Conservation (phyloP, 176 grass and related monocot species). For the Aegilops bicornis region DNA sequence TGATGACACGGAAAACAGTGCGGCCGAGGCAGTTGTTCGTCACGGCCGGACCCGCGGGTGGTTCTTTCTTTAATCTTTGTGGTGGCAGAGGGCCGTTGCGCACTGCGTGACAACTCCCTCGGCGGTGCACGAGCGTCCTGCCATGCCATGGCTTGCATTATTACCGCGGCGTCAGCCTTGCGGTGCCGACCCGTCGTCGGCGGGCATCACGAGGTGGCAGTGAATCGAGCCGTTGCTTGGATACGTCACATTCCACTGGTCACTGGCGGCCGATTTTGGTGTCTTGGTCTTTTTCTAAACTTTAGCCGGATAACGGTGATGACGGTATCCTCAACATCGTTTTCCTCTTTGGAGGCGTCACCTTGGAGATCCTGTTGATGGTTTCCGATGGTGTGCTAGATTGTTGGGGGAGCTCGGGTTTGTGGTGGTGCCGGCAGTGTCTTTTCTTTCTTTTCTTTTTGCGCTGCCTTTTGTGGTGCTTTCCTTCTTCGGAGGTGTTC, state of each 20-base stretch:
- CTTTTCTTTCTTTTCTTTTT: too few species aligned
- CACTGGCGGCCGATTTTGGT: too few species aligned
- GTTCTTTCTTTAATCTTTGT: not conserved
- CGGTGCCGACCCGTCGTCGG: not conserved
- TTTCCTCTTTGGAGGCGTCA: too few species aligned
- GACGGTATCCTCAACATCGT: too few species aligned
- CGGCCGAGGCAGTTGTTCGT: not conserved
- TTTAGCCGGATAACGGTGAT: too few species aligned
- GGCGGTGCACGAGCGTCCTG: conserved; percentile 6
- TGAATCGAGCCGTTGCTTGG: not conserved
- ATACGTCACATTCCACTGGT: not conserved
- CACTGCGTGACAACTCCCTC: not conserved
- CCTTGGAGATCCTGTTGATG: too few species aligned
- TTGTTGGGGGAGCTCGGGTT: too few species aligned
- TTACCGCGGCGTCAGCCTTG: not conserved
- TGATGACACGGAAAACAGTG: not conserved
- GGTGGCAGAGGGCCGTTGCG: not conserved
- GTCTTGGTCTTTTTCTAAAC: too few species aligned
- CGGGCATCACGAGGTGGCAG: conserved; percentile 3
- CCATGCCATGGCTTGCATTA: conserved; percentile 27
- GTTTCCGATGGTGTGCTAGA: too few species aligned
- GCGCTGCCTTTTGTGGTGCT: too few species aligned
- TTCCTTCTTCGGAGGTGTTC: too few species aligned
- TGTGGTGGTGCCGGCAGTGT: too few species aligned
- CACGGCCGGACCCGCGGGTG: not conserved